phyloP scores from a whole-genome alignment of 192 early-diverging fungal genomes.

The Backusella australiensis region DNA sequence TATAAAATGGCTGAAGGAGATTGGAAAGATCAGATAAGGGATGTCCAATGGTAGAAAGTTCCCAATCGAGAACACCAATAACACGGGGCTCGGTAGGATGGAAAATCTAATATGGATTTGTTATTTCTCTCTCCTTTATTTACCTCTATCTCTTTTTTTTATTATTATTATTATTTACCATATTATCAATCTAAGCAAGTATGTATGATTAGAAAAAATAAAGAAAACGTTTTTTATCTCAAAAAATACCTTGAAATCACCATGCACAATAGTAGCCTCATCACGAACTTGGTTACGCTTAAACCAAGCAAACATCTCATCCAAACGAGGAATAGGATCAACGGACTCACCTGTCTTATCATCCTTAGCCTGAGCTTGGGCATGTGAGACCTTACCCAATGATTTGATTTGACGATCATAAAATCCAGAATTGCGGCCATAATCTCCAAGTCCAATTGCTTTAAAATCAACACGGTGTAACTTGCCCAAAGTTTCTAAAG shows the following conservation, averaged over 20 bases:
- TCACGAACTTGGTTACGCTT: conserved; percentile 62
- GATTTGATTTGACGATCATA: conserved; percentile 83
- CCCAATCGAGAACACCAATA: conserved; percentile 94
- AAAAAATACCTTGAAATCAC: conserved; percentile 79
- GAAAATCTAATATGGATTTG: conserved; percentile 53
- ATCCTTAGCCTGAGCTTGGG: conserved; percentile 69
- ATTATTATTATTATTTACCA: conserved; percentile 32
- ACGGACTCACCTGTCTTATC: conserved; percentile 48
- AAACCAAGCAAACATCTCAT: conserved; percentile 79
- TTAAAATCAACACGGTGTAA: conserved; percentile 74
- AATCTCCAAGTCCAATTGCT: conserved; percentile 67
- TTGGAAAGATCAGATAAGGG: conserved; percentile 91
- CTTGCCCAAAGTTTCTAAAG: conserved; percentile 73
- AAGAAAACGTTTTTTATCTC: neutral
- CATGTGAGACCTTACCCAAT: conserved; percentile 58
- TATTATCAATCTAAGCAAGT: conserved; percentile 57
- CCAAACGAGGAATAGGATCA: conserved; percentile 66
- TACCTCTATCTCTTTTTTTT: neutral
- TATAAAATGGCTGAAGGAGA: conserved; percentile 71
- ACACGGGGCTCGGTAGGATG: conserved; percentile 73
- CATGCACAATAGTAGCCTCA: conserved; percentile 84
- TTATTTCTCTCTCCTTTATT: neutral
- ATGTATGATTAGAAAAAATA: neutral
- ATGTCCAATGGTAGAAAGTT: conserved; percentile 89
- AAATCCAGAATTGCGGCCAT: conserved; percentile 67